phyloP scores from a whole-genome alignment of 1,284 basidiomycete genomes.

The Sporisorium iseilematis-ciliati region DNA sequence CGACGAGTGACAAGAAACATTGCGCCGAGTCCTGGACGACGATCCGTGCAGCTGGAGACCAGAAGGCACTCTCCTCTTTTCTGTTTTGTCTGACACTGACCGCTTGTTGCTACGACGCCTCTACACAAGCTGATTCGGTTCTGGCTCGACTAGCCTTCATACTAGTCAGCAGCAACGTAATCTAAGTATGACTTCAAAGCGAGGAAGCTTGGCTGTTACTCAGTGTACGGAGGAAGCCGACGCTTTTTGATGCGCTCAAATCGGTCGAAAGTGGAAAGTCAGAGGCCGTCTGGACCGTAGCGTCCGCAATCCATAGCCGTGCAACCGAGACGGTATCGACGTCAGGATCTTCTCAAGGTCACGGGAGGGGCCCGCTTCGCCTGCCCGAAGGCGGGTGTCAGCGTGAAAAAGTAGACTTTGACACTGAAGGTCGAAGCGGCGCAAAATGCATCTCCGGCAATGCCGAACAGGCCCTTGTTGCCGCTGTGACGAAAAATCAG shows the following conservation, averaged over 20 bases:
- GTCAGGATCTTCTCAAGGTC: slow-evolving; percentile 23
- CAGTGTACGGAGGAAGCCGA: slow-evolving; percentile 12
- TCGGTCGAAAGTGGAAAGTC: slow-evolving; percentile 8
- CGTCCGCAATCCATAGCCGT: neutral
- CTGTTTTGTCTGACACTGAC: too few species aligned
- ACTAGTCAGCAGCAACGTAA: slow-evolving; percentile 4
- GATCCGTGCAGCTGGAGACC: too few species aligned
- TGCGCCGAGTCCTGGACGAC: too few species aligned
- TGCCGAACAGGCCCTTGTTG: slow-evolving; percentile 2
- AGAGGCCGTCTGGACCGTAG: slow-evolving; percentile 22
- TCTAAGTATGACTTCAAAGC: neutral
- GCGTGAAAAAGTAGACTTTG: slow-evolving; percentile 7
- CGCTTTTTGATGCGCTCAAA: neutral
- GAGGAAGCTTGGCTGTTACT: neutral
- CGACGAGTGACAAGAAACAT: too few species aligned
- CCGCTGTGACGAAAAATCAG: neutral
- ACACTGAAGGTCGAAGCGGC: slow-evolving; percentile 9
- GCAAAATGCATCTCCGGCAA: slow-evolving; percentile 15
- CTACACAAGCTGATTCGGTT: too few species aligned
- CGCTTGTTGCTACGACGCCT: too few species aligned
- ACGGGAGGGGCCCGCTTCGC: slow-evolving; percentile 4
- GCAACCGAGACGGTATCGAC: slow-evolving; percentile 33
- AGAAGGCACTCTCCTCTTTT: too few species aligned
- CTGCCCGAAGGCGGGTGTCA: neutral
- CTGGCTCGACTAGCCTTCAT: neutral